These are phyloP conservation scores for Coemansia sp. DNA, from an alignment of 192 early-diverging fungal species.

Conservation along the genomic window DNA sequence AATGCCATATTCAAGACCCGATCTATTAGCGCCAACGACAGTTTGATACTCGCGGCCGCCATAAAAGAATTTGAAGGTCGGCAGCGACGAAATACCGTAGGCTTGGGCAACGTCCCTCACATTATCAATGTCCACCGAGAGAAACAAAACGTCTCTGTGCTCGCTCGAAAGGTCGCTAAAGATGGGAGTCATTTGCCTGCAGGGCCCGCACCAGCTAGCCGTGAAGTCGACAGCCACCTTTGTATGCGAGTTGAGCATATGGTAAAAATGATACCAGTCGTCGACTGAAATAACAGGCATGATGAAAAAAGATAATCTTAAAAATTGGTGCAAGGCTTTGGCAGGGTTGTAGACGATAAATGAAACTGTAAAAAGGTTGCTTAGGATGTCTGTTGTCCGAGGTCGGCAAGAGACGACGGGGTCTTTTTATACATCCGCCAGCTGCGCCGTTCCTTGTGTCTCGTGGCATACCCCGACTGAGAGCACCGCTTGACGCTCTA, in stretches of 20 bases:
- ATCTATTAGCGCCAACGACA: conserved; percentile 63
- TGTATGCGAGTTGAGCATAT: conserved; percentile 16
- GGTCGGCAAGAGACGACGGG: not conserved
- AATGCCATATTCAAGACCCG: conserved; percentile 13
- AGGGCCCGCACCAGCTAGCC: conserved; percentile 87
- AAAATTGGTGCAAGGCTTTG: not conserved
- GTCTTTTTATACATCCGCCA: not conserved
- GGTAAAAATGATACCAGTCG: conserved; percentile 16
- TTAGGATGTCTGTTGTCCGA: not conserved
- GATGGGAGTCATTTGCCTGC: conserved; percentile 70
- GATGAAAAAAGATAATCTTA: not conserved
- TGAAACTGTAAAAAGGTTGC: not conserved
- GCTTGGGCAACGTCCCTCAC: conserved; percentile 43
- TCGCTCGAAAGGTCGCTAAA: conserved; percentile 62
- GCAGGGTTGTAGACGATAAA: not conserved
- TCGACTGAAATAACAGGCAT: conserved; percentile 14
- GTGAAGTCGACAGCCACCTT: conserved; percentile 75
- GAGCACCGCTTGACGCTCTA: not conserved
- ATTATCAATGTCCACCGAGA: conserved; percentile 85
- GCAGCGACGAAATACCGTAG: conserved; percentile 66
- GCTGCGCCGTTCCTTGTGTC: not conserved
- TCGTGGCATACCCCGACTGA: not conserved
- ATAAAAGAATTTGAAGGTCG: conserved; percentile 76
- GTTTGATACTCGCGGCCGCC: conserved; percentile 60
- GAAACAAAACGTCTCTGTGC: conserved; percentile 62